phyloP scores from a whole-genome alignment of 2,329 filamentous ascomycete species.

The Pseudovirgaria hyperparasitica region DNA sequence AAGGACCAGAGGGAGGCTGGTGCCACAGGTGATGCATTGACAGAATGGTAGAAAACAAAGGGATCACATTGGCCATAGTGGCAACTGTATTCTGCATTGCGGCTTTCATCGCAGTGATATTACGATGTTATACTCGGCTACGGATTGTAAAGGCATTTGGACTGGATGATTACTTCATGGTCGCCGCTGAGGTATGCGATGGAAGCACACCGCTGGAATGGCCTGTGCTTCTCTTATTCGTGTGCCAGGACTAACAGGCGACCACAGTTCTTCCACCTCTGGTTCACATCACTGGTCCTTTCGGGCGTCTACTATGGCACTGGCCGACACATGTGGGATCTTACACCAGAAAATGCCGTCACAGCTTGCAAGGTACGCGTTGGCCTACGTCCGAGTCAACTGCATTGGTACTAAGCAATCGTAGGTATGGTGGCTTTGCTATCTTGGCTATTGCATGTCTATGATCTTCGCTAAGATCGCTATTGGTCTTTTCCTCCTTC shows the following conservation, averaged over 20 bases:
- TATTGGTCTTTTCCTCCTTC: constrained; percentile 29
- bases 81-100: constrained; percentile 1
- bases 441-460: constrained; percentile 28
- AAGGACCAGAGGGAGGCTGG: too few species aligned
- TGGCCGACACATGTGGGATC: constrained; percentile 1
- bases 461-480: constrained; percentile 29
- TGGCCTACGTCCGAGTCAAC: too few species aligned
- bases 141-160: neutral
- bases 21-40: too few species aligned
- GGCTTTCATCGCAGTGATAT: constrained; percentile 1
- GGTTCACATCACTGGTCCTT: neutral
- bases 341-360: neutral
- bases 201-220: too few species aligned
- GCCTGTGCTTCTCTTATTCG: neutral
- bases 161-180: constrained; percentile 3
- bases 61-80: too few species aligned
- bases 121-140: constrained; percentile 2
- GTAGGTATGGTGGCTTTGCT: constrained; percentile 15
- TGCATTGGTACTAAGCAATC: neutral
- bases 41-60: too few species aligned
- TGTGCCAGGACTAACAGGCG: constrained; percentile 1
- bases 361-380: neutral
- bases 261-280: constrained; percentile 1
- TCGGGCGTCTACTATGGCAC: constrained; percentile 1
- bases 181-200: constrained; percentile 3